A percentile compares a stretch with the other conserved stretches of the same genome.
Conservation (phyloP, 306 rosid genomes). For the Argentina anserina region DNA sequence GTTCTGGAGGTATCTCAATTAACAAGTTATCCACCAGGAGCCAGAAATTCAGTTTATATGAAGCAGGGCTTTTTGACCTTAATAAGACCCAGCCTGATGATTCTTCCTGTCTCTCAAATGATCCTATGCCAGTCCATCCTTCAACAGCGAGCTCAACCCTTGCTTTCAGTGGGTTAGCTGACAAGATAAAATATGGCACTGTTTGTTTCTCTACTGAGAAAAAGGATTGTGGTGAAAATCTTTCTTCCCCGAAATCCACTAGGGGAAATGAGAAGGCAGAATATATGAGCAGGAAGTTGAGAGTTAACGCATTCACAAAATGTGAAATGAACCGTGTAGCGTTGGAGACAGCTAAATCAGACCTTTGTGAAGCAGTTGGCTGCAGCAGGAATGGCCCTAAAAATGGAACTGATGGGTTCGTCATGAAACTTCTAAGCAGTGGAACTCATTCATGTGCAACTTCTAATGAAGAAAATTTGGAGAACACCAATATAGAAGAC, state of each 20-base stretch:
- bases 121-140: slow-evolving; percentile 27
- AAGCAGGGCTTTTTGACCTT: slow-evolving; percentile 41
- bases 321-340: slow-evolving; percentile 22
- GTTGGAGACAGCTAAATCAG: slow-evolving; percentile 15
- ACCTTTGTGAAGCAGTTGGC: slow-evolving; percentile 18
- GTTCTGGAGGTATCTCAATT: slow-evolving; percentile 13
- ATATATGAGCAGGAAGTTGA: slow-evolving; percentile 8
- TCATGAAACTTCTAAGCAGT: slow-evolving; percentile 12
- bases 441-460: slow-evolving; percentile 1
- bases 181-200: slow-evolving; percentile 22
- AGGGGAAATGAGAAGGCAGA: slow-evolving; percentile 20
- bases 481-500: slow-evolving; percentile 17
- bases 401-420: slow-evolving; percentile 10
- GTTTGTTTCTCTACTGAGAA: slow-evolving; percentile 15
- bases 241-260: slow-evolving; percentile 16
- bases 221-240: slow-evolving; percentile 21
- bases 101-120: slow-evolving; percentile 45
- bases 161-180: slow-evolving; percentile 23
- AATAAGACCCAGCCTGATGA: slow-evolving; percentile 43
- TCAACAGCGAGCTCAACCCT: slow-evolving; percentile 35
- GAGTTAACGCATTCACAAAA: slow-evolving; percentile 11
- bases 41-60: slow-evolving; percentile 17
- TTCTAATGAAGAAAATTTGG: slow-evolving; percentile 11
- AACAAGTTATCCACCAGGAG: slow-evolving; percentile 19
- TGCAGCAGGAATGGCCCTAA: slow-evolving; percentile 5